Evolutionary conservation across 805 yeast species (phyloP), one percentile per base, ranked within the genome.

Genomic region (Peterozyma xylosa): DNA sequence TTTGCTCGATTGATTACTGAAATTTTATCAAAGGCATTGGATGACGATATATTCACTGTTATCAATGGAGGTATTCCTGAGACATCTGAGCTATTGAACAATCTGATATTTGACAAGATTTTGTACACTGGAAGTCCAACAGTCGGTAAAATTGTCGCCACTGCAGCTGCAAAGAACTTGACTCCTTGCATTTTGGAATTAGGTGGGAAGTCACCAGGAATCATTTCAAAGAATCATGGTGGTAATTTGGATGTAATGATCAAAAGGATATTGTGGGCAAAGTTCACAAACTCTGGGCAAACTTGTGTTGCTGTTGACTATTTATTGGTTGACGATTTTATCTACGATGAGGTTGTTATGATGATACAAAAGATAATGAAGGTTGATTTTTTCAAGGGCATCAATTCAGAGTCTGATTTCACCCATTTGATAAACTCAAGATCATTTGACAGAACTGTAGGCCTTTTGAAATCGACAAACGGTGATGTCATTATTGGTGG

Each of bases 301-400:
- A 80, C 93, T 2, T 90, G 97, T 67, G 85, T 87, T 35, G 86
- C 96, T 9, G 84, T 90, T 9, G 98, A 91, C 64, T 90, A 88
- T 56, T 64, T 84, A 5, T 54, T 87, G 38, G 83, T 80, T n/a
- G 87, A 83, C 46, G 76, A 71, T 45, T 59, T 69, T 3, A 62
- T 80, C 17, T 77, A 80, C 54, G 74, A 67, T 27, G 64, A 74
- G 49, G 74, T 86, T 41, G 62, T 78, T 7, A 52, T 52, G 1
- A 67, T 62, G 6, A 56, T 76, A 44, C 53, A 70, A 43, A 53
- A 59, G 35, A 70, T 70, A 16, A 53, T 73, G 30, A 59, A 63
- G 32, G 61, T 64, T 27, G 70, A 68, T 38, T 63, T 78, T 38
- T 86, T 59, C 57, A 72, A 76, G 0, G 55, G 57, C 5, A 44